Conservation (phyloP, 75 land plant genomes). For the Gnetum montanum region DNA sequence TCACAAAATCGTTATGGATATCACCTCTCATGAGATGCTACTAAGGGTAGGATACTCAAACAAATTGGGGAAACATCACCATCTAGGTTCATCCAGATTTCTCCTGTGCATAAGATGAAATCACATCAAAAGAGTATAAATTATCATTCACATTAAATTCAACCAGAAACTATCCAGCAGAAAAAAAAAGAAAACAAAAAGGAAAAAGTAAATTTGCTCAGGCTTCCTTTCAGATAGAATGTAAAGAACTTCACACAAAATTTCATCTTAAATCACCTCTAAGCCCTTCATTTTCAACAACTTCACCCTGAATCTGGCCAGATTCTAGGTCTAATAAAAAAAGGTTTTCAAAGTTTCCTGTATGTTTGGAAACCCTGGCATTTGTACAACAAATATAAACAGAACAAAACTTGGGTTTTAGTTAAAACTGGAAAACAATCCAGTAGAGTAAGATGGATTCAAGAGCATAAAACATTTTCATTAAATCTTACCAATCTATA, state of each 20-base stretch:
- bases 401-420: too few species aligned
- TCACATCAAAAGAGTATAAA: neutral
- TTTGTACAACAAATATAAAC: too few species aligned
- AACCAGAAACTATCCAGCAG: too few species aligned
- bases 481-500: conserved; percentile 60
- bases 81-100: conserved; percentile 92
- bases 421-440: neutral
- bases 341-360: conserved; percentile 63
- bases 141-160: too few species aligned
- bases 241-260: too few species aligned
- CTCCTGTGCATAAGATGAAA: conserved; percentile 33
- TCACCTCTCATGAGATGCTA: conserved; percentile 37
- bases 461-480: neutral
- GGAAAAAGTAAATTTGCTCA: too few species aligned
- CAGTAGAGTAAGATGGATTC: too few species aligned
- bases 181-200: too few species aligned
- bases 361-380: conserved; percentile 63
- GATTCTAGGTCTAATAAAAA: conserved; percentile 70
- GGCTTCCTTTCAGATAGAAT: too few species aligned
- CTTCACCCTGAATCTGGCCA: conserved; percentile 30
- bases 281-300: neutral
- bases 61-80: conserved; percentile 83
- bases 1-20: too few species aligned
- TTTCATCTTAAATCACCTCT: too few species aligned
- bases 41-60: conserved; percentile 59